Evolutionary conservation across 495 filamentous ascomycete species (phyloP).

Genomic region (Neurospora sp.): DNA sequence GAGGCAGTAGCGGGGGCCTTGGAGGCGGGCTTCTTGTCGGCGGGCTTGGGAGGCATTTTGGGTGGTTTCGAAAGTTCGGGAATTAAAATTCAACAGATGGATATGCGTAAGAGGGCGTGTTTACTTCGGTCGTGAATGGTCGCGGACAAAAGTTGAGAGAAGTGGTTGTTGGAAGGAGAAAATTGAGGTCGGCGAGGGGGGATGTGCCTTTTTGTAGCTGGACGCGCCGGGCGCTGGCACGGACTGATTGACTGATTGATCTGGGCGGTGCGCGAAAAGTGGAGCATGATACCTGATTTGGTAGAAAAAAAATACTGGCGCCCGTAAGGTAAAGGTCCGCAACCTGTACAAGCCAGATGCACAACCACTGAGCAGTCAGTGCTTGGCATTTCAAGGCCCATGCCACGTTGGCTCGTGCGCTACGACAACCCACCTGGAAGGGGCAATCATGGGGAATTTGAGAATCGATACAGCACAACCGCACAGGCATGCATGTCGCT

Average conservation of each 20-base stretch:
- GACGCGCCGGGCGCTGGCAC: slow-evolving; percentile 31
- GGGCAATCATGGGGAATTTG: slow-evolving; percentile 3
- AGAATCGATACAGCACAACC: neutral
- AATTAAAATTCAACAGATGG: slow-evolving; percentile 20
- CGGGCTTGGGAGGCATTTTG: slow-evolving; percentile 93
- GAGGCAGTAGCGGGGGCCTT: slow-evolving; percentile 83
- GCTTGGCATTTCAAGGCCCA: slow-evolving; percentile 3
- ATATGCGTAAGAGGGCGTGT: slow-evolving; percentile 28
- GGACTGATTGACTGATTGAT: slow-evolving; percentile 39
- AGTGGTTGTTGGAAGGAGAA: slow-evolving; percentile 33
- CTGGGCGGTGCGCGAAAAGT: slow-evolving; percentile 18
- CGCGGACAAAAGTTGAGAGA: slow-evolving; percentile 30
- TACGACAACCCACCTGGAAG: slow-evolving; percentile 22
- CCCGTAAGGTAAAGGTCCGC: neutral
- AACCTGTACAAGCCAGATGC: neutral
- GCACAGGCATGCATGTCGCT: neutral
- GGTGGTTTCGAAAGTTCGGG: slow-evolving; percentile 20
- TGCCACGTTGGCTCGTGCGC: slow-evolving; percentile 25
- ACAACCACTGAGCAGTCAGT: slow-evolving; percentile 2
- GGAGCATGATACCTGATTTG: slow-evolving; percentile 24
- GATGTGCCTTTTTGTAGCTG: slow-evolving; percentile 42
- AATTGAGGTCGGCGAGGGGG: slow-evolving; percentile 34
- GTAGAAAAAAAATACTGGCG: slow-evolving; percentile 22
- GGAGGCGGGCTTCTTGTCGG: slow-evolving; percentile 95
- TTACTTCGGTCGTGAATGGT: slow-evolving; percentile 11